Percentiles rank a stretch among this genome's conserved stretches.
These are phyloP conservation scores for Glomus cerebriforme DNA, from an alignment of 192 early-diverging fungal genomes.

Conservation along the genomic window DNA sequence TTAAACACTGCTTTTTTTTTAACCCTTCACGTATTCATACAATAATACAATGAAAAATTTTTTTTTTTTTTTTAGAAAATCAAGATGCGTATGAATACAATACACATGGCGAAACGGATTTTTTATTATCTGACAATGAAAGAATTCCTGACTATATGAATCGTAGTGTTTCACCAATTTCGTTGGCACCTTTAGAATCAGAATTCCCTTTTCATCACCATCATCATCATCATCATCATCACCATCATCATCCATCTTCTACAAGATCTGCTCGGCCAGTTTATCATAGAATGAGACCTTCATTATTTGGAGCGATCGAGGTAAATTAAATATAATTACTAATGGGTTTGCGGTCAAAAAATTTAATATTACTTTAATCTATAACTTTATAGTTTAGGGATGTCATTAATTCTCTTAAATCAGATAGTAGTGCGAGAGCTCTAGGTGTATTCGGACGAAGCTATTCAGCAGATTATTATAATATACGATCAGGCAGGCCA, in stretches of 20 bases:
- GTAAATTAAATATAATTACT: conserved; percentile 33
- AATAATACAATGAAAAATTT: not conserved
- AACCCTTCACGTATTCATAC: no score
- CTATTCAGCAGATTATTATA: conserved; percentile 15
- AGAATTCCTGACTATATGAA: not conserved
- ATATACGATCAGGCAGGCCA: not conserved
- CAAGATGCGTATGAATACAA: conserved; percentile 36
- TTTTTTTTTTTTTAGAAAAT: not conserved
- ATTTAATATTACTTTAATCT: not conserved
- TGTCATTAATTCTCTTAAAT: conserved; percentile 41
- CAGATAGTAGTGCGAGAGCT: conserved; percentile 26
- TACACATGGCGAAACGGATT: conserved; percentile 37
- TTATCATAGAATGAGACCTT: conserved; percentile 45
- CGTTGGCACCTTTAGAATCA: not conserved
- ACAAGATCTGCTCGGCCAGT: not conserved
- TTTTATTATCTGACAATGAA: conserved; percentile 34
- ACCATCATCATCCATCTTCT: conserved; percentile 22
- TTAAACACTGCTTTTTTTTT: not conserved
- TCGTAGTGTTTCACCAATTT: not conserved
- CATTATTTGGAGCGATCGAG: conserved; percentile 59
- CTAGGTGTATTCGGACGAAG: conserved; percentile 26
- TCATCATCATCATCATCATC: conserved; percentile 33
- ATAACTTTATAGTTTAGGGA: conserved; percentile 40
- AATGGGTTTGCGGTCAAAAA: not conserved
- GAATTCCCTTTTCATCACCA: not conserved